phyloP scores from a whole-genome alignment of 306 rosid species.

The Abrus pulchellus region DNA sequence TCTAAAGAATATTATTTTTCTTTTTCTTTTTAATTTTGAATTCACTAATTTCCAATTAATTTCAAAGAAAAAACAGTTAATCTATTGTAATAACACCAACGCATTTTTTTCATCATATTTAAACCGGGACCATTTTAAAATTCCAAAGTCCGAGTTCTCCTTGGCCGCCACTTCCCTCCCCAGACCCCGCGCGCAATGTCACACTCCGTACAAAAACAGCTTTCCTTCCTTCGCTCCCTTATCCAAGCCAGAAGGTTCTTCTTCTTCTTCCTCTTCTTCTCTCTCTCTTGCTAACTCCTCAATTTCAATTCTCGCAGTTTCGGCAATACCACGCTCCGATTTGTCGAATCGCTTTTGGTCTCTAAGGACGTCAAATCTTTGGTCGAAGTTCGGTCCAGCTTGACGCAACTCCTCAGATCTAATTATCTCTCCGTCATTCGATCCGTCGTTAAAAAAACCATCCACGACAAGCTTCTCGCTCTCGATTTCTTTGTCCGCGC shows the following conservation, averaged over 20 bases:
- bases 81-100: no score
- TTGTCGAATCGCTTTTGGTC: conserved; percentile 65
- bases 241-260: conserved; percentile 64
- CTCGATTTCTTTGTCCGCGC: conserved; percentile 80
- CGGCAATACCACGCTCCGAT: conserved; percentile 56
- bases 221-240: conserved; percentile 59
- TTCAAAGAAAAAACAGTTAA: no score
- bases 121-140: not conserved
- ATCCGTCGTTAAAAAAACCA: conserved; percentile 58
- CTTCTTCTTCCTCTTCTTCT: conserved; percentile 7
- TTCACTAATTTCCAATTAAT: no score
- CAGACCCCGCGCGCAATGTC: conserved; percentile 59
- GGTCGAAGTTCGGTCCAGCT: conserved; percentile 56
- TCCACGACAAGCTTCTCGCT: conserved; percentile 69
- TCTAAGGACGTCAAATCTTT: conserved; percentile 68
- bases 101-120: not conserved
- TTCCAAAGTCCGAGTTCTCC: not conserved
- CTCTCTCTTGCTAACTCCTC: conserved; percentile 5
- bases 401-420: conserved; percentile 62
- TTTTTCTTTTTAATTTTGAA: no score
- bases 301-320: conserved; percentile 54
- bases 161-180: conserved; percentile 42
- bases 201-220: conserved; percentile 48
- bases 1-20: no score
- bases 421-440: conserved; percentile 61